Percentiles rank a stretch among this genome's conserved stretches.
These are phyloP conservation scores for Thamnidium elegans DNA, from an alignment of 192 early-diverging fungal species.

Conservation along the genomic window DNA sequence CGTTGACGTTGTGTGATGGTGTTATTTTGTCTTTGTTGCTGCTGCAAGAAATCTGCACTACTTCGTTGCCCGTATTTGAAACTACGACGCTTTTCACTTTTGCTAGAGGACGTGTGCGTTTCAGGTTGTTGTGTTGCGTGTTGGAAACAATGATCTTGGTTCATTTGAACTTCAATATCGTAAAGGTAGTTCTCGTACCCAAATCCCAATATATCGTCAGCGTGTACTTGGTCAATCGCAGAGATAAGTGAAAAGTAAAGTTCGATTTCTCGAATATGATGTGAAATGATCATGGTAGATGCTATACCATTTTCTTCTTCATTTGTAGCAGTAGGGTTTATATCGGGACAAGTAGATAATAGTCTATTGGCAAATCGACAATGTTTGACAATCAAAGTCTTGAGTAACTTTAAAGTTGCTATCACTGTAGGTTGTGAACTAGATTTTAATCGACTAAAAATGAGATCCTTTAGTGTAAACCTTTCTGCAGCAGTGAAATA, in stretches of 20 bases:
- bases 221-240: conserved; percentile 46
- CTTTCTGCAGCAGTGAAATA: conserved; percentile 27
- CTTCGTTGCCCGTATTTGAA: conserved; percentile 51
- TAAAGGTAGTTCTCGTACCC: conserved; percentile 57
- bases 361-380: conserved; percentile 73
- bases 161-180: conserved; percentile 48
- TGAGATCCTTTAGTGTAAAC: conserved; percentile 78
- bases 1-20: conserved; percentile 16
- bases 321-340: too few species aligned
- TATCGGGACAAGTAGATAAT: conserved; percentile 65
- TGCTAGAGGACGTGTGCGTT: conserved; percentile 10
- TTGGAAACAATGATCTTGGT: conserved; percentile 49
- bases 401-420: conserved; percentile 76
- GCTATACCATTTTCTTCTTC: too few species aligned
- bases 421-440: conserved; percentile 86
- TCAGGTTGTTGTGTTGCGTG: conserved; percentile 1
- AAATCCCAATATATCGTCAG: conserved; percentile 36
- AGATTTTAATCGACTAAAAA: conserved; percentile 86
- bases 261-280: conserved; percentile 59
- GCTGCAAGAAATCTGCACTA: conserved; percentile 11
- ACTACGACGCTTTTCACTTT: conserved; percentile 42
- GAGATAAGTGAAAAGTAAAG: conserved; percentile 57
- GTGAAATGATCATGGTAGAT: conserved; percentile 44
- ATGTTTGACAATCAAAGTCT: conserved; percentile 71
- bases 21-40: too few species aligned